Base-by-base conservation (phyloP, 192 early-diverging fungal species). In the Coemansia umbellata region DNA sequence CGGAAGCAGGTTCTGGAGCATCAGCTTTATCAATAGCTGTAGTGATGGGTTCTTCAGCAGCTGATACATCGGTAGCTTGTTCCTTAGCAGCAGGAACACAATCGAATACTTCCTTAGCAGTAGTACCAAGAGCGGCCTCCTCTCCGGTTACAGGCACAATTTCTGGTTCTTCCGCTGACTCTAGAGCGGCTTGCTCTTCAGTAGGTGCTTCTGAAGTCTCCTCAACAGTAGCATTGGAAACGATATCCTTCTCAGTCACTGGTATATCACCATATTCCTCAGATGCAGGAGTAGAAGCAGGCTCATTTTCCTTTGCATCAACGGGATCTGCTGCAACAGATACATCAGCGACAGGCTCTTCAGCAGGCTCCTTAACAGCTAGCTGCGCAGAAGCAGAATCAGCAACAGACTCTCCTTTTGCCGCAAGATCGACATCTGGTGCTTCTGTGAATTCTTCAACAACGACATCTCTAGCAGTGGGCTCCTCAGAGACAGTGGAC, bases 291-390 rank as follows among this genome's bases (percentile, higher is more conserved):
- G n/a, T 31, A 7, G 31, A 51, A 44, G 26, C 39, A 23, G 31
- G 28, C 18, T 42, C 11, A 24, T 53, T 27, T 10, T 21, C 40
- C 5, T 24, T 15, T 2, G 11, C n/a, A n/a, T n/a, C n/a, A n/a
- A n/a, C n/a, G n/a, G n/a, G n/a, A n/a, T n/a, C n/a, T n/a, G n/a
- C 51, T 35, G 18, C 37, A 24, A 40, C 13, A 24, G 35, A 23
- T 11, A 48, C 44, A n/a, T 22, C 26, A 48, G 24, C 50, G 40
- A n/a, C n/a, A n/a, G n/a, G n/a, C 44, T 47, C 44, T 17, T 47
- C 37, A 6, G 26, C 26, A 37, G 18, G 17, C 7, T 21, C 49
- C 31, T 36, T 18, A 35, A 23, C 33, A 17, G 36, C 10, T 27
- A 52, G 41, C 7, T 30, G 5, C 21, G 36, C 35, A n/a, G 51